Base-by-base conservation (phyloP, 2,329 filamentous ascomycete genomes). In the Ascochyta fabae region DNA sequence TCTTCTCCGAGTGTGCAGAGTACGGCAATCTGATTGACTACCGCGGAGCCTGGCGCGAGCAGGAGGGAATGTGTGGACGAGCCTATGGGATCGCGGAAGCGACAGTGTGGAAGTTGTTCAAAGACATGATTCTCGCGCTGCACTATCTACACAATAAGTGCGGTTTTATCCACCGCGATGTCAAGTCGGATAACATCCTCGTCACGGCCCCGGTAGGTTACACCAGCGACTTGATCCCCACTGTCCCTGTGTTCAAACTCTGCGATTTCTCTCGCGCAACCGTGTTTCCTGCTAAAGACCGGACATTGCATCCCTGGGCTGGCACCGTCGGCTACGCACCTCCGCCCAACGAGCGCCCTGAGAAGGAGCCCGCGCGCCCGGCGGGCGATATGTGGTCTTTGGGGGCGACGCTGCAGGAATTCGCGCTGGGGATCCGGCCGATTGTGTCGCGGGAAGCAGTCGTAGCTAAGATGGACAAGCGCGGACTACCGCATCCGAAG, bases 101-200 rank as follows among this genome's bases (percentile, higher is more conserved):
- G 1, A 67, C 66, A 0, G 33, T 73, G 4, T 71, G 69, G 68
- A 72, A 71, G 46, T 16, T 69, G 9, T 49, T 70, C 16, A 39
- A 40, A 4, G 69, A 72, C 26, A 56, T 71, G 44, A 36, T 35
- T 12, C 50, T 66, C 6, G 68, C 45, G 1, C 42, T 72, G 1
- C 40, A 67, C 16, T 60, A 51, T 27, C 12, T 73, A 6, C 69
- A 72, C 41, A 62, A 65, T 16, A 10, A 41, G 2, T 35, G 56
- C 16, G 27, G 42, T 4, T 54, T 96, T 51, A 79, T 97, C 34
- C 95, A 98, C 71, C 92, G 92, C 31, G 94, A 98, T 70, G 80
- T 98, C 64, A 98, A 98, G 77, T 86, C 90, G 0, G 93, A 96
- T 73, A 98, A 98, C 72, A 95, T 95, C 66, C 86, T 98, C 2